Evolutionary conservation across 768 basidiomycete genomes (phyloP), one percentile per base, ranked within the genome.

Genomic region (Neoboletus brunneissimus): DNA sequence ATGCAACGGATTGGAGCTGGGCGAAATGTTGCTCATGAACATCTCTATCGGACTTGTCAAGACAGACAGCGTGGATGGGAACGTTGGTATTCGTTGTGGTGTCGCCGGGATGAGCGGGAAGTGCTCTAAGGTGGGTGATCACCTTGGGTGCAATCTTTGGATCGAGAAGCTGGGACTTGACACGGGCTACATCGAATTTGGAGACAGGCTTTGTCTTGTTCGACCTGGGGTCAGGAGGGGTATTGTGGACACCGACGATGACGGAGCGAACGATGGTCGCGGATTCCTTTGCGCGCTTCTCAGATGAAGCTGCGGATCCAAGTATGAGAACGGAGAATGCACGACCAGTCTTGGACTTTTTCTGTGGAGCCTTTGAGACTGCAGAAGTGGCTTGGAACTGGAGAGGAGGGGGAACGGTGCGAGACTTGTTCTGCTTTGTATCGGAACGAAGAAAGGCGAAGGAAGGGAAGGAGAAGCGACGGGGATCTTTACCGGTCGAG

Each of bases 51-150:
- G 82, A 66, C 60, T 77, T 76, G 31, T 76, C 79, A 38, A 93
- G 78, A 63, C 88, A 92, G 22, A 91, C 89, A 0, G 89, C 91
- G 63, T 86, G 90, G 29, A 92, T 89, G 22, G 88, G 88, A 4
- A 74, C 65, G 50, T 69, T 69, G 48, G 47, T 32, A 25, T 61
- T 50, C 2, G 58, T 40, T 11, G 57, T 48, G 20, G 62, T 15
- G 34, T 61, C 62, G 11, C 29, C 11, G 46, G 54, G 38, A 31
- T 59, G 64, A 31, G 59, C 20, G n/a, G 91, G 82, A 40, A 92
- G 76, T 9, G 73, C 62, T 40, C 81, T 84, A 15, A 93, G 77
- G 47, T 91, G 84, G n/a, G 80, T 76, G 58, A 92, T 89, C 56
- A 93, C 76, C 64, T 80, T 84, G 67, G 83, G 83, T 22, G 89